Base-by-base conservation (phyloP, 345 rosid genomes). In the Hypericum perforatum region DNA sequence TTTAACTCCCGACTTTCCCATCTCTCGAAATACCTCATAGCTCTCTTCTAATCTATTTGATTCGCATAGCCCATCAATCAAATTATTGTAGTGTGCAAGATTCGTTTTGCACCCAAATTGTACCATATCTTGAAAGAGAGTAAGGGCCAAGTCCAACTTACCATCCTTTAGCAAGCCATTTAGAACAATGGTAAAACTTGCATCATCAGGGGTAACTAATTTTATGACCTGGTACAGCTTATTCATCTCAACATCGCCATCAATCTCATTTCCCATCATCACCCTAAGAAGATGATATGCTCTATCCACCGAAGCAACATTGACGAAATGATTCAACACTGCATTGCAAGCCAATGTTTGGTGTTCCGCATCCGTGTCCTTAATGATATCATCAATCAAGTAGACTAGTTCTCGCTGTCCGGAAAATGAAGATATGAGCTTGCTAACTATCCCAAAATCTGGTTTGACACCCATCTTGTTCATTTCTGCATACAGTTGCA, bases 11-110 rank as follows among this genome's bases (percentile, higher is more conserved):
- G 66, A 54, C 6, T 63, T 65, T 60, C 77, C 74, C 97, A 90
- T 84, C 62, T 77, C 61, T 68, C 59, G 63, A 62, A 86, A 44
- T 53, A 90, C 70, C 57, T 70, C 67, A 44, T 47, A 71, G 65
- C 85, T 75, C 65, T 84, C 89, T 61, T 78, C 82, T 44, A 74
- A 62, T 74, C 87, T 80, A 63, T 82, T 59, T 58, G 80, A 77
- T 60, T 63, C 76, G 74, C 95, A 86, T 16, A 90, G 65, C 38
- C 75, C 76, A 43, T 77, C 74, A 40, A 86, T 77, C 39, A 84
- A 52, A 64, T 78, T 71, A 66, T 82, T 79, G 39, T 71, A 90
- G 42, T 80, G 66, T 48, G 63, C 44, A 32, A 80, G 52, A 64
- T 61, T 69, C 57, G 55, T 74, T 49, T 38, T 65, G 50, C 79